phyloP scores from a whole-genome alignment of 1,284 basidiomycete genomes.

The Phaffia rhodozyma region DNA sequence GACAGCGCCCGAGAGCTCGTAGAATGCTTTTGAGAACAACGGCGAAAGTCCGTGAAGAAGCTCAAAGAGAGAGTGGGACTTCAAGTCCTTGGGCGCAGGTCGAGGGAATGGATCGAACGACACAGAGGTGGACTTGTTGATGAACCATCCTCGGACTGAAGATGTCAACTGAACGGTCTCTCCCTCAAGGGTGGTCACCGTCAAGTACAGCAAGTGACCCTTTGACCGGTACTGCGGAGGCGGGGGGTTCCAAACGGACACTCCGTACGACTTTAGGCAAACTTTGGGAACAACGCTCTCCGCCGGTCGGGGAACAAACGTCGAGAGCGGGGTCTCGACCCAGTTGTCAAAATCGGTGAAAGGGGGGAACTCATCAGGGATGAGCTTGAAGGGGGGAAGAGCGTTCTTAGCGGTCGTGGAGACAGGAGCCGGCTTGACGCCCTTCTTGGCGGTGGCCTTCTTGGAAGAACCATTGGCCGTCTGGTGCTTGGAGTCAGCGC shows the following conservation, averaged over 20 bases:
- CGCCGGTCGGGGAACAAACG: constrained; percentile 26
- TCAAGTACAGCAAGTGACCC: constrained; percentile 46
- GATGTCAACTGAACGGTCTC: constrained; percentile 43
- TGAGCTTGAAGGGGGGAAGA: constrained; percentile 20
- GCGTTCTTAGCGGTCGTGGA: constrained; percentile 5
- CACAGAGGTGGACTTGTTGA: constrained; percentile 37
- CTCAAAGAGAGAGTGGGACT: constrained; percentile 41
- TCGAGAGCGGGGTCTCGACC: constrained; percentile 26
- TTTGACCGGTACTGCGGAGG: constrained; percentile 42
- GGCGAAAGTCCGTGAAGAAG: constrained; percentile 40
- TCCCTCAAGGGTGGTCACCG: constrained; percentile 43
- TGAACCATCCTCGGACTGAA: constrained; percentile 43
- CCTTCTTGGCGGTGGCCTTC: background rate
- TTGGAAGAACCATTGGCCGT: constrained; percentile 1
- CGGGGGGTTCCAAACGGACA: constrained; percentile 48
- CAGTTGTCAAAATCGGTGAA: constrained; percentile 36
- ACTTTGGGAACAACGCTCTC: constrained; percentile 29
- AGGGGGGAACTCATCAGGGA: constrained; percentile 27
- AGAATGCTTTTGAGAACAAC: constrained; percentile 33
- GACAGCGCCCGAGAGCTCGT: constrained; percentile 29
- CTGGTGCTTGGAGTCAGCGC: background rate
- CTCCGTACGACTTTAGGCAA: constrained; percentile 38
- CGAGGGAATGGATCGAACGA: constrained; percentile 38
- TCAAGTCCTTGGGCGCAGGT: constrained; percentile 24
- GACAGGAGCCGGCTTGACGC: background rate